Evolutionary conservation across 1,284 basidiomycete genomes (phyloP).

Genomic region (Ustilago xerochloae): DNA sequence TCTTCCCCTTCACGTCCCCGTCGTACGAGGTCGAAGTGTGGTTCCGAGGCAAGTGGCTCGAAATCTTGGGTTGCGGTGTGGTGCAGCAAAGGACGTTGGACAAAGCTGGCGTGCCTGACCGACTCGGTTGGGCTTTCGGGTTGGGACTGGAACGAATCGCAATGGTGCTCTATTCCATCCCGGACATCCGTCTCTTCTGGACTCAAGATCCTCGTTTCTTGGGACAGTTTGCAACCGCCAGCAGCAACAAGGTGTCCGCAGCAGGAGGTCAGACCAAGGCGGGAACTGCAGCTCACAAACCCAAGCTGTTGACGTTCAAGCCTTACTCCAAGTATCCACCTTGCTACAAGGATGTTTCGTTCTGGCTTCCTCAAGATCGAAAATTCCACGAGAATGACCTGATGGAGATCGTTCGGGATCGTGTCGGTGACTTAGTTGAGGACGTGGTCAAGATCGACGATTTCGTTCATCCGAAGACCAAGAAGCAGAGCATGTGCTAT

Average conservation of each 20-base stretch:
- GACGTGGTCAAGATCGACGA: conserved; percentile 89
- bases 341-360: conserved; percentile 73
- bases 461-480: conserved; percentile 90
- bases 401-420: conserved; percentile 91
- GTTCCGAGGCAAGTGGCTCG: conserved; percentile 95
- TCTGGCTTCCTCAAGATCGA: conserved; percentile 68
- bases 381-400: conserved; percentile 93
- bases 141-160: conserved; percentile 96
- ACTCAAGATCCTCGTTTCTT: conserved; percentile 87
- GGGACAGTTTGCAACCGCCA: conserved; percentile 79
- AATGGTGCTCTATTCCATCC: conserved; percentile 96
- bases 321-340: conserved; percentile 66
- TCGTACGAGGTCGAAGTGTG: conserved; percentile 98
- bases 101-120: conserved; percentile 75
- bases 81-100: conserved; percentile 88
- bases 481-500: conserved; percentile 83
- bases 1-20: conserved; percentile 97
- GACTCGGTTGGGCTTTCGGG: conserved; percentile 97
- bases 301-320: conserved; percentile 62
- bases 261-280: conserved; percentile 26
- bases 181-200: conserved; percentile 99
- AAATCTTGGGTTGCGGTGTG: conserved; percentile 94
- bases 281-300: conserved; percentile 12
- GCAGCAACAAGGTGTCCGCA: conserved; percentile 30
- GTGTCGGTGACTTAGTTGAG: conserved; percentile 90